Evolutionary conservation across 805 yeast species (phyloP).

Genomic region (Candida montana): DNA sequence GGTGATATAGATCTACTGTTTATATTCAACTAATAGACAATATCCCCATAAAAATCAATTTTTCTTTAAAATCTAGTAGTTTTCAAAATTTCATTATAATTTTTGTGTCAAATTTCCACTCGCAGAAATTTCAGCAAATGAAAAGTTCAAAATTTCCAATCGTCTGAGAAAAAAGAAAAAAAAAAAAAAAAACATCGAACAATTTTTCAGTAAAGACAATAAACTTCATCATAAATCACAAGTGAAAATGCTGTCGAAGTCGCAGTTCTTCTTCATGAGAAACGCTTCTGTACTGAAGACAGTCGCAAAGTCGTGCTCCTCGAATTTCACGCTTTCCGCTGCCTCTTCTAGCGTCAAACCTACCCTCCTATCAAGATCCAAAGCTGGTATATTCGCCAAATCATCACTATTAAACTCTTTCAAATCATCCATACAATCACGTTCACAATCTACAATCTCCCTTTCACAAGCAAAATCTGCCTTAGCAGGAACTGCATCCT

Average conservation of each 20-base stretch:
- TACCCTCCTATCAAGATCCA: slow-evolving; percentile 1
- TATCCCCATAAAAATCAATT: background rate
- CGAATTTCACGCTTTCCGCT: slow-evolving; percentile 15
- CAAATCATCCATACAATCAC: slow-evolving; percentile 2
- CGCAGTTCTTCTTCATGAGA: slow-evolving; percentile 54
- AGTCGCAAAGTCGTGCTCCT: slow-evolving; percentile 16
- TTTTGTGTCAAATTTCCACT: slow-evolving; percentile 3
- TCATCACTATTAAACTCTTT: background rate
- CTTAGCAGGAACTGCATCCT: background rate
- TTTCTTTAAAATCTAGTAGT: no score
- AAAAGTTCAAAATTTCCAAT: slow-evolving; percentile 12
- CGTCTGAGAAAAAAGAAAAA: slow-evolving; percentile 1
- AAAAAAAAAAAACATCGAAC: background rate
- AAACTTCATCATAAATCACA: slow-evolving; percentile 10
- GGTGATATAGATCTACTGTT: slow-evolving; percentile 34
- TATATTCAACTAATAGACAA: no score
- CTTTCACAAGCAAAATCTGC: slow-evolving; percentile 3
- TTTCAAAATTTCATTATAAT: no score
- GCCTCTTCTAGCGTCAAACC: background rate
- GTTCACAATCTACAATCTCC: slow-evolving; percentile 12
- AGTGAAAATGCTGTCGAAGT: slow-evolving; percentile 33
- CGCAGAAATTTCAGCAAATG: slow-evolving; percentile 11
- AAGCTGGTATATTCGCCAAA: slow-evolving; percentile 1
- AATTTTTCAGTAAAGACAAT: background rate
- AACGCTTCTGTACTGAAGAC: slow-evolving; percentile 43